Evolutionary conservation across 306 rosid genomes (phyloP).

Genomic region (Fagus crenata): DNA sequence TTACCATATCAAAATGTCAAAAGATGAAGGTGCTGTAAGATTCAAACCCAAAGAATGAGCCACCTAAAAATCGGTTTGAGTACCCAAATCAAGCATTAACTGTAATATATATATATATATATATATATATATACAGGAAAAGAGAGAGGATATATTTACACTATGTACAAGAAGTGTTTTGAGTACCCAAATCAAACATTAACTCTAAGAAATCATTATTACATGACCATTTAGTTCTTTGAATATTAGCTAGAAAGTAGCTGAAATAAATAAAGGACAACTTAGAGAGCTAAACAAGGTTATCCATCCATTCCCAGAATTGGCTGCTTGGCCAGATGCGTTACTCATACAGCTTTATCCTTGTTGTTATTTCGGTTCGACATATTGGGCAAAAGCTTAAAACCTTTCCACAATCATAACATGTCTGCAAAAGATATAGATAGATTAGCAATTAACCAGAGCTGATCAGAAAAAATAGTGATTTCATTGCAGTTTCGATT

Average conservation of each 20-base stretch:
- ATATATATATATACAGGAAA: too few species aligned
- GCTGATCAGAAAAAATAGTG: not conserved
- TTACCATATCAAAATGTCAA: not conserved
- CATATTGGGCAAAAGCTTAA: slow-evolving; percentile 8
- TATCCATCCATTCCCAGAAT: not conserved
- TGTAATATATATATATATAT: too few species aligned
- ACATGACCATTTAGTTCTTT: not conserved
- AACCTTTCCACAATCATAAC: slow-evolving; percentile 10
- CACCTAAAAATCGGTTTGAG: too few species aligned
- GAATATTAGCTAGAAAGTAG: not conserved
- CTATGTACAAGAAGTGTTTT: too few species aligned
- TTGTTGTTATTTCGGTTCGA: not conserved
- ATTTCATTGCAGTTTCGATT: not conserved
- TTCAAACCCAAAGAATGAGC: not conserved
- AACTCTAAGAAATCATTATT: not conserved
- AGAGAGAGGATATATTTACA: too few species aligned
- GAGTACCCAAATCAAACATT: too few species aligned
- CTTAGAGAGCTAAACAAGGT: not conserved
- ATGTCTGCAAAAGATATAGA: slow-evolving; percentile 9
- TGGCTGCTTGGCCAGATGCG: not conserved
- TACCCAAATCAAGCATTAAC: too few species aligned
- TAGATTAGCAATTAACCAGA: not conserved
- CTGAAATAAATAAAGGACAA: not conserved
- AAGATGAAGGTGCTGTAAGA: not conserved
- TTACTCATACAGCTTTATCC: slow-evolving; percentile 10